Percentiles rank a stretch among this genome's conserved stretches.
Conservation (phyloP, 2,329 filamentous ascomycete species). For the Dactylellina parvicollis region DNA sequence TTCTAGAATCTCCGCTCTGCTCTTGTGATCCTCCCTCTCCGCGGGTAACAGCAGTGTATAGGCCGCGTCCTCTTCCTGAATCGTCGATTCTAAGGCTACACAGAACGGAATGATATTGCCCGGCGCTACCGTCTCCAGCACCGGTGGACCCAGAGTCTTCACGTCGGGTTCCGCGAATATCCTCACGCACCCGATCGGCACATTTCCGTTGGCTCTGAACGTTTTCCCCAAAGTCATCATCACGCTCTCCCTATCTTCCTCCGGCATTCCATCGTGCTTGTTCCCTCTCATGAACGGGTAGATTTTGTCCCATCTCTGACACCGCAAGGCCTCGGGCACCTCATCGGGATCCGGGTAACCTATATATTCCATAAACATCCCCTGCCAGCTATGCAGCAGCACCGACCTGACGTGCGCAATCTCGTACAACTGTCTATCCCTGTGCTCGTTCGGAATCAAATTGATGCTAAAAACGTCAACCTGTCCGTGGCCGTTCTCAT, state of each 20-base stretch:
- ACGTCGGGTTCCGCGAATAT: constrained; percentile 29
- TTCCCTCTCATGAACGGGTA: constrained; percentile 48
- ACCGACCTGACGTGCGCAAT: constrained; percentile 44
- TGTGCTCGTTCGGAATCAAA: constrained; percentile 32
- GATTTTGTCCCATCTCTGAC: constrained; percentile 53
- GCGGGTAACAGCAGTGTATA: constrained; percentile 31
- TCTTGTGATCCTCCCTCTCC: background rate
- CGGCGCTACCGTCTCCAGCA: constrained; percentile 33
- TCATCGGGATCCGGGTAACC: constrained; percentile 23
- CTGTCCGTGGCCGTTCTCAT: constrained; percentile 32
- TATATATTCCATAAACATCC: constrained; percentile 52
- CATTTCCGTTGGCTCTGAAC: constrained; percentile 48
- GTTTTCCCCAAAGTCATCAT: constrained; percentile 51
- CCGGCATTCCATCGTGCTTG: constrained; percentile 41
- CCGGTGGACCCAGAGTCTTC: constrained; percentile 7
- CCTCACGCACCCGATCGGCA: constrained; percentile 42
- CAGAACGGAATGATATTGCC: constrained; percentile 53
- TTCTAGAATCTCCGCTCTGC: constrained; percentile 29
- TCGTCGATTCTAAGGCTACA: constrained; percentile 30
- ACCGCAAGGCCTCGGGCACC: constrained; percentile 38
- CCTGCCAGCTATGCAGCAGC: constrained; percentile 41
- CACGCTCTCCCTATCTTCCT: constrained; percentile 37
- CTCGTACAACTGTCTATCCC: constrained; percentile 45
- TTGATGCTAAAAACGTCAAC: constrained; percentile 51
- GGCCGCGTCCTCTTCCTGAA: constrained; percentile 47